These are phyloP conservation scores for Platismatia glauca DNA, from an alignment of 495 filamentous ascomycete species.

Conservation along the genomic window DNA sequence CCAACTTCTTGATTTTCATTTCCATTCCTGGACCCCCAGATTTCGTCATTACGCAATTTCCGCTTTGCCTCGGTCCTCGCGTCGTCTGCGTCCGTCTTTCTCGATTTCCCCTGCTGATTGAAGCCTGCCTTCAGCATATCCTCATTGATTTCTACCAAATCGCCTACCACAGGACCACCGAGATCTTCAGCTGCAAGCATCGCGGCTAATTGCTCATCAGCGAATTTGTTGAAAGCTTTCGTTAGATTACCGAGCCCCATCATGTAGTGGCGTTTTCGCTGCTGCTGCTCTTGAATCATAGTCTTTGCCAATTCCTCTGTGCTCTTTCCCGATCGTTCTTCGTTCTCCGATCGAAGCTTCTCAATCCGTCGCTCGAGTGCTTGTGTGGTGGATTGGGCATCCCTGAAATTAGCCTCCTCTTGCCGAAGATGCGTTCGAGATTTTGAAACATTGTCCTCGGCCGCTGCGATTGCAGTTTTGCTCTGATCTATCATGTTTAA, in stretches of 20 bases:
- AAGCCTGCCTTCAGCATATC: slow-evolving; percentile 58
- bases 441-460: slow-evolving; percentile 44
- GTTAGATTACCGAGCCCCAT: slow-evolving; percentile 49
- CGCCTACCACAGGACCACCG: slow-evolving; percentile 77
- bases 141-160: slow-evolving; percentile 55
- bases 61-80: slow-evolving; percentile 37
- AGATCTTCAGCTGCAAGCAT: slow-evolving; percentile 84
- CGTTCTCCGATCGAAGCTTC: slow-evolving; percentile 41
- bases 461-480: slow-evolving; percentile 47
- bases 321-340: slow-evolving; percentile 48
- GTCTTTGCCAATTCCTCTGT: slow-evolving; percentile 52
- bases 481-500: slow-evolving; percentile 55
- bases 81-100: slow-evolving; percentile 44
- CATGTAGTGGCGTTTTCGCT: slow-evolving; percentile 47
- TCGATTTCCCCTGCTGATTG: slow-evolving; percentile 59
- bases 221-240: slow-evolving; percentile 58
- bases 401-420: slow-evolving; percentile 52
- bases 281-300: slow-evolving; percentile 46
- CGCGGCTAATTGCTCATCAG: slow-evolving; percentile 58
- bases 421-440: slow-evolving; percentile 45
- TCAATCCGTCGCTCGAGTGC: slow-evolving; percentile 53
- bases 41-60: slow-evolving; percentile 67
- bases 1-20: slow-evolving; percentile 26
- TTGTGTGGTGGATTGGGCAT: slow-evolving; percentile 43
- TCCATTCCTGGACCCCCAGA: slow-evolving; percentile 45